Conservation (phyloP, 2,329 filamentous ascomycete species). For the Penicillium brasilianum region DNA sequence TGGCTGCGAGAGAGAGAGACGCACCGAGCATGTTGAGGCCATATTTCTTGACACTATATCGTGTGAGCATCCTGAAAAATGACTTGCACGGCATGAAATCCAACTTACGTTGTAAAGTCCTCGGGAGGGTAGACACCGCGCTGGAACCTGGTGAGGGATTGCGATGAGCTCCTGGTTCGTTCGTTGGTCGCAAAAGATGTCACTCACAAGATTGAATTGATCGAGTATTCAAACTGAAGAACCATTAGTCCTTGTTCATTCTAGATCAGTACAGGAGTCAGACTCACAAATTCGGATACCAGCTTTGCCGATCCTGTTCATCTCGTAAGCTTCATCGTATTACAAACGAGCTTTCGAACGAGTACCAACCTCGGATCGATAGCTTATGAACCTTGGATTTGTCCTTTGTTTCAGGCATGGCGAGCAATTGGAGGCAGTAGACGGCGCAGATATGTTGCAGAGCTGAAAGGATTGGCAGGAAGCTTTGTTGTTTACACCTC, state of each 20-base stretch:
- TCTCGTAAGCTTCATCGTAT: slow-evolving; percentile 34
- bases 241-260: slow-evolving; percentile 40
- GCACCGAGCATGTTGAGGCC: slow-evolving; percentile 92
- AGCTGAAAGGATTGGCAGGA: slow-evolving; percentile 15
- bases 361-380: slow-evolving; percentile 57
- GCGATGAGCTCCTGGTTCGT: slow-evolving; percentile 24
- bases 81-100: neutral
- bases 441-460: neutral
- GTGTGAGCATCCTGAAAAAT: slow-evolving; percentile 10
- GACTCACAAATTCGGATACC: slow-evolving; percentile 89
- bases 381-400: slow-evolving; percentile 95
- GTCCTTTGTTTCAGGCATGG: slow-evolving; percentile 58
- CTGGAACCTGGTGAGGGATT: slow-evolving; percentile 70
- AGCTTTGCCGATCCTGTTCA: slow-evolving; percentile 73
- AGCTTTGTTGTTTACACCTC: slow-evolving; percentile 47
- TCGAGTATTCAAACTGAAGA: slow-evolving; percentile 84
- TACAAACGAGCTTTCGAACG: neutral
- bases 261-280: neutral
- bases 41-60: slow-evolving; percentile 87
- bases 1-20: slow-evolving; percentile 23
- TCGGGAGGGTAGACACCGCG: slow-evolving; percentile 84
- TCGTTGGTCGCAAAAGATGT: neutral
- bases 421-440: slow-evolving; percentile 11
- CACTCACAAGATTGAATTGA: slow-evolving; percentile 88
- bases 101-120: slow-evolving; percentile 84